Base-by-base conservation (phyloP, 139 green algal genomes). In the Chlamydomonas incerta region DNA sequence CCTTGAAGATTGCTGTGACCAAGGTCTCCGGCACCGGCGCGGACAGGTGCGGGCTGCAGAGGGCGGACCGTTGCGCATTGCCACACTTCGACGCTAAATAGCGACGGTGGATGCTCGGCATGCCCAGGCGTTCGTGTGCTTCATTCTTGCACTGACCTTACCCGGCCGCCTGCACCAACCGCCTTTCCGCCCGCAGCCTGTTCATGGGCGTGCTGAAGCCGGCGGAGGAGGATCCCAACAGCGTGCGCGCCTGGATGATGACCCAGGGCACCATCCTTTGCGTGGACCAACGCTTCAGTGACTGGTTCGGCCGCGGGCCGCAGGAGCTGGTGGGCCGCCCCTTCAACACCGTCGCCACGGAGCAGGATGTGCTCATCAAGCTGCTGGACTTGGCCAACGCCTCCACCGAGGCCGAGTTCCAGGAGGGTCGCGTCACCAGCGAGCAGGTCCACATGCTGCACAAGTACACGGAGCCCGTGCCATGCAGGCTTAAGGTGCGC, bases 181-280 rank as follows among this genome's bases (percentile, higher is more conserved):
- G 0, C 17, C 31, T 46, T 29, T 1, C 20, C 23, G 20, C 46
- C 70, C 41, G 60, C 75, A 83, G 75, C 34, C 67, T 91, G 17
- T 89, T 90, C 80, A 90, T 87, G 87, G 88, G 87, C 28, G 72
- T 88, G 50, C 57, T 92, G 4, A 81, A 74, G 62, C 57, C 76
- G 0, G n/a, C 58, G 31, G 85, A 82, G 8, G 71, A 89, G 31
- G 85, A 89, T 63, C 46, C 85, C 47, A 66, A 8, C 77, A 71
- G 34, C 26, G 85, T 89, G 3, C 70, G 70, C 70, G 62, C 62
- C 3, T 89, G 72, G 70, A 67, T 81, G 26, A 86, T 77, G 58
- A 89, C 77, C 41, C 79, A 74, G 33, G 86, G 82, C 41, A 81
- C 52, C 41, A 75, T 89, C 35, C 66, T 90, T 41, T 92, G 83